Evolutionary conservation across 2,329 filamentous ascomycete genomes (phyloP).

Genomic region (Arachnomyces sp.): DNA sequence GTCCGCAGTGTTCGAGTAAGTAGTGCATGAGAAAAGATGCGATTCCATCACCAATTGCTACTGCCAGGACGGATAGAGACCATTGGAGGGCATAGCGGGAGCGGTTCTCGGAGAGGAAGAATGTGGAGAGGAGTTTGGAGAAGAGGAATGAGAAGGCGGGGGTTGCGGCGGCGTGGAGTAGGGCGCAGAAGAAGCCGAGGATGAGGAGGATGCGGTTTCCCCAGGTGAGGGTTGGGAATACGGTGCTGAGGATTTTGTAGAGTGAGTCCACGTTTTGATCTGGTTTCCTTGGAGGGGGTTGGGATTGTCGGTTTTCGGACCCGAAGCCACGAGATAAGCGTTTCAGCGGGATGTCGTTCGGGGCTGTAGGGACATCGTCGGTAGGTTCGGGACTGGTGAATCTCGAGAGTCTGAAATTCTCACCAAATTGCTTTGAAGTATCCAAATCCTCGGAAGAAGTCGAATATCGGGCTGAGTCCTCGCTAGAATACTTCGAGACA

Average conservation of each 20-base stretch:
- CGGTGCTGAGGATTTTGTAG: slow-evolving; percentile 53
- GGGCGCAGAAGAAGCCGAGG: slow-evolving; percentile 52
- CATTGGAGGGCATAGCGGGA: slow-evolving; percentile 51
- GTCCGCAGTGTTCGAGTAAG: slow-evolving; percentile 61
- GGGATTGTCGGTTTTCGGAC: too few relatives aligned
- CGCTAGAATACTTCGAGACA: not conserved
- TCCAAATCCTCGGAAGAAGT: not conserved
- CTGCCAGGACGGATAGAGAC: slow-evolving; percentile 59
- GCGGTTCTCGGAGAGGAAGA: slow-evolving; percentile 50
- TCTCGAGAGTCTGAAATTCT: too few relatives aligned
- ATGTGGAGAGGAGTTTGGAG: slow-evolving; percentile 61
- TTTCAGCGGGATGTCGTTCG: too few relatives aligned
- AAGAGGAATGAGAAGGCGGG: slow-evolving; percentile 71
- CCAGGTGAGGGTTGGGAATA: slow-evolving; percentile 57
- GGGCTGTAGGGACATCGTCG: too few relatives aligned
- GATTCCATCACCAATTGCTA: slow-evolving; percentile 59
- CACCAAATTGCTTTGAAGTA: too few relatives aligned
- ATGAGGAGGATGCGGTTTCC: slow-evolving; percentile 48
- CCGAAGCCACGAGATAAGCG: too few relatives aligned
- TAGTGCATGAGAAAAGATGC: slow-evolving; percentile 61
- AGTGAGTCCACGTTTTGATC: slow-evolving; percentile 26
- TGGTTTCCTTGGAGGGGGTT: not conserved
- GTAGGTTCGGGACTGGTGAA: too few relatives aligned
- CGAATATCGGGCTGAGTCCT: slow-evolving; percentile 6
- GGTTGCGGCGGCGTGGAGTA: slow-evolving; percentile 58